Evolutionary conservation across 805 yeast genomes (phyloP), one percentile per base, ranked within the genome.

Genomic region (Barnettozyma populi): DNA sequence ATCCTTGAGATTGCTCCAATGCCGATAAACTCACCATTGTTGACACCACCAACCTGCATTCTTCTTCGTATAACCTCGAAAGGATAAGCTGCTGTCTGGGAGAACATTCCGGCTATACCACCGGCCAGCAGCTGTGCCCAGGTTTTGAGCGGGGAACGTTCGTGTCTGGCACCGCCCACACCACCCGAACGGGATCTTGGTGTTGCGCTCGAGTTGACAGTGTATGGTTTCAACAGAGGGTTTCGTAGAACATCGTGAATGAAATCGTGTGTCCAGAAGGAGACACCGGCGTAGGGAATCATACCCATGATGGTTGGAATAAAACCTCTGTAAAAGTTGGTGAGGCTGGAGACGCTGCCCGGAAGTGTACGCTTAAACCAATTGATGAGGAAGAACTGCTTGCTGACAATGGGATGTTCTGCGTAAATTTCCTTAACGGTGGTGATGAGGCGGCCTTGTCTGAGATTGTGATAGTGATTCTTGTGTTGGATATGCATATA

Each of bases 241-340:
- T 84, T 72, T 52, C 96, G 73, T 61, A 94, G 79, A 2, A 90
- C 59, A 67, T 94, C 99, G 66, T 92, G 98, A 49, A 90, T 73
- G 48, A 82, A 64, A 68, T 94, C 99, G 66, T 94, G 98, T 4
- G 96, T 86, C 68, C 90, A 86, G 61, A 94, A 94, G 4, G 97
- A 87, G 4, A 92, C 97, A 10, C 99, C 99, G 1, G 99, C 99
- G 63, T 94, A 94, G 1, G 99, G 99, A 20, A 94, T 74, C 95
- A 94, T 90, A 10, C 99, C 99, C 36, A 90, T 59, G 40, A 94
- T 82, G 0, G 99, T 94, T 18, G 99, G 96, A 7, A 86, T 78
- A 66, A 92, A 94, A 2, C 99, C 99, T 49, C 97, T 75, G 68
- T 92, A 94, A 65, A 90, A 94, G 68, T 90, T 92, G 19, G 60